Base-by-base conservation (phyloP, 1,139 yeast species). In the Tardiomyces blankii region DNA sequence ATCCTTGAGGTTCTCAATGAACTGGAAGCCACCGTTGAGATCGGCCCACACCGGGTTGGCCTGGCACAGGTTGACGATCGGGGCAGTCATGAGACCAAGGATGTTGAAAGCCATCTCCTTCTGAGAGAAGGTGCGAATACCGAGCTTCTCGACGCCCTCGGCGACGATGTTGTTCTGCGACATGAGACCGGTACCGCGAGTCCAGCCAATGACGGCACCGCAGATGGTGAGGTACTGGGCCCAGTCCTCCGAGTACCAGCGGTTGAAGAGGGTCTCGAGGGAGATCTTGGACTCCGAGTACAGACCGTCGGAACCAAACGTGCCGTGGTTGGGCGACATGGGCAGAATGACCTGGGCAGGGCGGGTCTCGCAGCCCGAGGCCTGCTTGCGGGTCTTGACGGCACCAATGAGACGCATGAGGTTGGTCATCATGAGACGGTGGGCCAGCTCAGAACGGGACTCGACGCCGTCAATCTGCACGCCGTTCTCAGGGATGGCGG, bases 111-210 rank as follows among this genome's bases (percentile, higher is more conserved):
- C 97, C 98, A 91, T 91, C 72, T 91, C 98, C 71, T 86, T 86
- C 72, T 91, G 98, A 51, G 95, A 84, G 77, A 89, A 91, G 43
- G 98, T 91, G 72, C 98, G 85, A 46, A 91, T 96, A 61, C 98
- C 97, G 54, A 84, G 73, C 65, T 80, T 80, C 72, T 91, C 98
- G 64, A 91, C 86, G 58, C 96, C 96, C 71, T 89, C 96, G 50
- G 98, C 96, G 66, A 91, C 87, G 64, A 88, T 83, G 73, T 91
- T 91, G 76, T 91, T 91, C 59, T 83, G 96, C 62, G 89, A 77
- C 98, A 91, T 91, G 64, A 91, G 81, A 64, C 98, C 98, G 52
- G 98, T 91, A 69, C 98, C 98, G 78, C 98, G 87, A 53, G 98
- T 91, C 98, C 98, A 91, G 65, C 98, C 98, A 68, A 91, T 91